Conservation (phyloP, 805 yeast genomes). For the Saccharomycopsis sp. region DNA sequence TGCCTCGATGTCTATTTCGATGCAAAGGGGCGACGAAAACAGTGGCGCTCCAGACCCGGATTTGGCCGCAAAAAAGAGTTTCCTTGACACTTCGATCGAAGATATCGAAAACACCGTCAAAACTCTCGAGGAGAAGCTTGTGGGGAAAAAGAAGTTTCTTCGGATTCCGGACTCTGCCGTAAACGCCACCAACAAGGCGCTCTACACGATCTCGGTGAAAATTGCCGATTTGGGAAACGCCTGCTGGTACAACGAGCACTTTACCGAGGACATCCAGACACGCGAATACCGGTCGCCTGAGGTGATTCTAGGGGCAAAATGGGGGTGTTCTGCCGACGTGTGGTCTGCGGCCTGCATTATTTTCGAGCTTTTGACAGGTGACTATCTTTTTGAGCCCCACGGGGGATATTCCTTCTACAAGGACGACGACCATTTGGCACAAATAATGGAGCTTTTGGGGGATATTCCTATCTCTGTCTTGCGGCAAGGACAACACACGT, state of each 20-base stretch:
- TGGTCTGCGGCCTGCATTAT: conserved; percentile 57
- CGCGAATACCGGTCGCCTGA: conserved; percentile 65
- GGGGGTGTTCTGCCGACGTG: conserved; percentile 59
- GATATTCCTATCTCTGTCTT: conserved; percentile 36
- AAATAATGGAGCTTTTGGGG: conserved; percentile 48
- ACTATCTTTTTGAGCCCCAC: conserved; percentile 56
- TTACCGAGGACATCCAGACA: conserved; percentile 63
- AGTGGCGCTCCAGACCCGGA: background rate
- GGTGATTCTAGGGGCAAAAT: conserved; percentile 46
- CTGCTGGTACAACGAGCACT: conserved; percentile 56
- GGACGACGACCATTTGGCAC: conserved; percentile 60
- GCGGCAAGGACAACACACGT: conserved; percentile 53
- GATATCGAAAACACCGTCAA: background rate
- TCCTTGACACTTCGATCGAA: background rate
- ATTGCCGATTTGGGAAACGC: conserved; percentile 70
- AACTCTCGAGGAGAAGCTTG: background rate
- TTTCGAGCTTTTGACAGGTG: conserved; percentile 56
- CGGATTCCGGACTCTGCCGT: background rate
- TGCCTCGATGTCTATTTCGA: conserved; percentile 10
- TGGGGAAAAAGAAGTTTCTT: background rate
- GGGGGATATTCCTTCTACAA: conserved; percentile 39
- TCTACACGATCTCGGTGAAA: conserved; percentile 28
- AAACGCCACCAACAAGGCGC: conserved; percentile 2
- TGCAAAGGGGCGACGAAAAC: background rate
- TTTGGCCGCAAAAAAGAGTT: conserved; percentile 13